Evolutionary conservation across 2,329 filamentous ascomycete species (phyloP).

Genomic region (Sclerotinia trifoliorum): DNA sequence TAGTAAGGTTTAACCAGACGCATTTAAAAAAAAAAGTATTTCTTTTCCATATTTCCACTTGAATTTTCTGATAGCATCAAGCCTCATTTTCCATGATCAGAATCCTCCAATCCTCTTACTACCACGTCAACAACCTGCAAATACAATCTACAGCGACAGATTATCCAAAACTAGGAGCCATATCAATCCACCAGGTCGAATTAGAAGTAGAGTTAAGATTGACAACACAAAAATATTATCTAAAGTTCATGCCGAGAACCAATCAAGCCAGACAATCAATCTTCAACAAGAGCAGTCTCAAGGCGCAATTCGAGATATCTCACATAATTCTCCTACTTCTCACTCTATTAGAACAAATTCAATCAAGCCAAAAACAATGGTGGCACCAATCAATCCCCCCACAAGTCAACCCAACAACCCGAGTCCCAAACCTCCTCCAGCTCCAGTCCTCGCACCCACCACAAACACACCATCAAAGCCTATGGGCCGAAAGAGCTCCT

Average conservation of each 20-base stretch:
- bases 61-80: not conserved
- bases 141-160: not conserved
- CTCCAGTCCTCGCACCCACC: not conserved
- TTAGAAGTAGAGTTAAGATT: not conserved
- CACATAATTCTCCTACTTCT: too few relatives aligned
- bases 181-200: not conserved
- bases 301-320: not conserved
- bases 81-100: not conserved
- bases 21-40: not conserved
- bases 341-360: not conserved
- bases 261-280: not conserved
- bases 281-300: not conserved
- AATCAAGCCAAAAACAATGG: not conserved
- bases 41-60: not conserved
- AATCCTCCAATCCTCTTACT: not conserved
- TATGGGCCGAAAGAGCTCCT: constrained; percentile 8
- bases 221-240: not conserved
- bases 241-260: not conserved
- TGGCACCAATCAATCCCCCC: too few relatives aligned
- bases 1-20: not conserved
- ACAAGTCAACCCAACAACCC: not conserved
- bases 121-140: not conserved
- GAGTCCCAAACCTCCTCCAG: not conserved
- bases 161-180: not conserved
- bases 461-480: not conserved